Base-by-base conservation (phyloP, 495 filamentous ascomycete species). In the Pseudevernia furfuracea region DNA sequence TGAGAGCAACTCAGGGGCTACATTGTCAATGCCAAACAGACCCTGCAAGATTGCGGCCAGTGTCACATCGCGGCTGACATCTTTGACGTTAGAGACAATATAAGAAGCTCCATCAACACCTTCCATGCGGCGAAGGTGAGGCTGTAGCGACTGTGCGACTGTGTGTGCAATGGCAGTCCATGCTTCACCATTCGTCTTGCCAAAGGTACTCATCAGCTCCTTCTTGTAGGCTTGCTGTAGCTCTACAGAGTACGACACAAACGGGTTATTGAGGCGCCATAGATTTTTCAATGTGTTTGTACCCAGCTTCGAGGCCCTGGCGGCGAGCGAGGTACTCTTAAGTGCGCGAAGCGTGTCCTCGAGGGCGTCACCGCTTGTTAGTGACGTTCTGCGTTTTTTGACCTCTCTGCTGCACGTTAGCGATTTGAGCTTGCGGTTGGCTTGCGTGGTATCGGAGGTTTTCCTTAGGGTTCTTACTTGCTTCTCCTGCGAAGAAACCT, bases 1-100 rank as follows among this genome's bases (percentile, higher is more conserved):
- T 46, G 43, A 46, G 43, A 46, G 43, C 43, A 46, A 46, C 21
- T 46, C 43, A 2, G 43, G 43, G 43, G 43, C 43, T 46, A 46
- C 43, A 46, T 46, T 46, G 21, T 46, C 43, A 46, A 46, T 46
- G 43, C 43, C 43, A 46, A 46, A 46, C 43, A 46, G 43, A 46
- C 43, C 43, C 43, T 46, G 43, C 43, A 46, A 46, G 9, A 46
- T n/a, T n/a, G 43, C 43, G 43, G 43, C 43, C 43, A 46, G 43
- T 46, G 43, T 46, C 17, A 46, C 43, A 46, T 46, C 43, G 43
- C 43, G 43, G n/a, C 43, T 46, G 43, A 46, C 43, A 46, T 46
- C 43, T 46, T 46, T 46, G 43, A 46, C 43, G 43, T 46, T 46
- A n/a, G 17, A 46, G 43, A 46, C 17, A 46, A 46, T 17, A n/a